Evolutionary conservation across 106 monocot genomes (phyloP), one percentile per base, ranked within the genome.

Genomic region (Triglochin maritima): DNA sequence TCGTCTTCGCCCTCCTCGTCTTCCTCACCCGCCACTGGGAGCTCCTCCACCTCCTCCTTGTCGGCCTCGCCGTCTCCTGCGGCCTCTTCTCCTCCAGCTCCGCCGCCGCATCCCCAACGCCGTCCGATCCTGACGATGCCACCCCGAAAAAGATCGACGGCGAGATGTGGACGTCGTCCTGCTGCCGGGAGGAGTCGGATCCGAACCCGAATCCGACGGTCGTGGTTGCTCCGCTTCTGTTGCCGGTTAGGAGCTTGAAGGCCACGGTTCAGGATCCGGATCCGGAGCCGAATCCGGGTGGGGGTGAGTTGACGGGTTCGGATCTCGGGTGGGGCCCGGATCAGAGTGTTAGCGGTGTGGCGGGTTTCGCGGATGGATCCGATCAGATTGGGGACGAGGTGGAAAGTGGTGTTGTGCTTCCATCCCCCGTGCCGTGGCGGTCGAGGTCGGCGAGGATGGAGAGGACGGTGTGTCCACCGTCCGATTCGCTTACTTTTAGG

Each of bases 21-120:
- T 71, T 74, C 14, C 63, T 87, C 44, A 78, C 71, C 73, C 56
- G 79, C 47, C 59, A 47, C 54, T 88, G 88, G 88, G 92, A 93
- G 78, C 83, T 93, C 52, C 64, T 93, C 56, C 88, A 85, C 69
- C 88, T 93, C 49, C 79, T 93, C 65, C 45, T 93, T 47, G 85
- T 93, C 60, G 92, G 92, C 50, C 81, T 93, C 71, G 83, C 88
- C 46, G 73, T 93, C 42, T 88, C 92, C 46, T 93, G 88, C 71
- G 92, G 92, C 15, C 81, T 93, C 16, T 93, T 88, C 81, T 82
- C 88, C 81, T 74, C 72, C 17, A 70, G 77, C 17, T 88, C 83
- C 80, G 45, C 70, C 50, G 85, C 79, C 55, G 46, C 43, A 0
- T 74, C 69, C 3, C 48, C 48, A 9, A 79, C 60, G 3, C 49